Evolutionary conservation across 2,329 filamentous ascomycete genomes (phyloP), one percentile per base, ranked within the genome.

Genomic region (Cordyceps javanica): DNA sequence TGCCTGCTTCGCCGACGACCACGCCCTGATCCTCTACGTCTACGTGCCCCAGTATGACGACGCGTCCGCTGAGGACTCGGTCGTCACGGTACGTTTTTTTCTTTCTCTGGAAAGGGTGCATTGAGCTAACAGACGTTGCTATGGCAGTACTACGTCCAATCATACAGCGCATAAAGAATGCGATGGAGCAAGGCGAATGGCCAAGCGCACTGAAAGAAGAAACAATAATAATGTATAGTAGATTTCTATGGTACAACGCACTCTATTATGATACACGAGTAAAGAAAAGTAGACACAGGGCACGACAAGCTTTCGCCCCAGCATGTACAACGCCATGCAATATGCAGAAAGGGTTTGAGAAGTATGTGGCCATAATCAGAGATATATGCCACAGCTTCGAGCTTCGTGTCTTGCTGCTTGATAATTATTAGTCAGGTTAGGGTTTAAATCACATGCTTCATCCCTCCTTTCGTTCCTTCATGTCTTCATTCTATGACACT

Each of bases 1-100:
- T 76, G 94, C 92, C 58, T 97, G 92, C 69, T 91, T 95, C 70
- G 86, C 86, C 39, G 80, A 94, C 66, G 88, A 90, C 55, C 86
- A 91, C 69, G 89, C 90, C 2, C 71, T 95, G 61, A 90, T 94
- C 41, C 75, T 94, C 26, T 94, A 94, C 67, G 90, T 94, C 3
- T 94, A 91, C 65, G 78, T 94, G 32, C 81, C 87, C 14, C 82
- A 86, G 63, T 85, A 86, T 54, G 88, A 91, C 59, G 85, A 87
- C 66, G 79, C 78, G 3, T 70, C 72, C 2, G 81, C 80, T 1
- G 86, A 89, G 25, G 87, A 90, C 65, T 88, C 86, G 2, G 88
- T 92, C 30, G 77, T 94, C 57, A 93, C 90, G 46, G 88, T 90
- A 73, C 71, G 82, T 72, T 11, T 7, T 59, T 26, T 13, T 9